Conservation (phyloP, 495 filamentous ascomycete species). For the Parathielavia appendiculata region DNA sequence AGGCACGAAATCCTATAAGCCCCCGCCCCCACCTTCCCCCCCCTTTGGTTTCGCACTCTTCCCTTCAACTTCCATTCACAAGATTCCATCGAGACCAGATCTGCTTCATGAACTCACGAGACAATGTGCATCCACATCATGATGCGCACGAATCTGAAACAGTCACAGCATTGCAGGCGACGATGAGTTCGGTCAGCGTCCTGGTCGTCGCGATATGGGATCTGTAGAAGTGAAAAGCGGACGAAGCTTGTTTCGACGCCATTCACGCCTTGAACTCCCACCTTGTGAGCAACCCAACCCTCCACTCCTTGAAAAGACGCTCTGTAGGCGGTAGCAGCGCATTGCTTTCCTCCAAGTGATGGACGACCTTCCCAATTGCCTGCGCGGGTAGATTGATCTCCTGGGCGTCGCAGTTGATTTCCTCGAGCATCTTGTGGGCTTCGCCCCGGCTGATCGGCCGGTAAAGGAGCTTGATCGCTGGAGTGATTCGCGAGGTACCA, state of each 20-base stretch:
- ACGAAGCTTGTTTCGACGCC: background rate
- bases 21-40: no score
- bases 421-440: constrained; percentile 51
- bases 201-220: no score
- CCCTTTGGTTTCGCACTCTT: no score
- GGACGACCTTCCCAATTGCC: constrained; percentile 43
- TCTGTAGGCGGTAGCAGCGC: constrained; percentile 51
- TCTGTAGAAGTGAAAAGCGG: no score
- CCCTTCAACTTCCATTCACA: no score
- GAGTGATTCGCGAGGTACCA: constrained; percentile 16
- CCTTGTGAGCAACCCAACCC: constrained; percentile 56
- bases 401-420: constrained; percentile 53
- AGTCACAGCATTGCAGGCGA: no score
- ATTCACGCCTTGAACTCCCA: constrained; percentile 18
- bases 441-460: constrained; percentile 40
- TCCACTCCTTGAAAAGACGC: constrained; percentile 58
- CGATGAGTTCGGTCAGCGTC: no score
- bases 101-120: no score
- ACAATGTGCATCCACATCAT: no score
- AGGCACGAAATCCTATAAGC: no score
- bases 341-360: constrained; percentile 47
- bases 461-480: constrained; percentile 67
- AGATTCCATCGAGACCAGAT: no score
- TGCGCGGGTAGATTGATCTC: constrained; percentile 56
- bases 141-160: no score